Evolutionary conservation across 352 stramenopile genomes (phyloP).

Genomic region (Detonula confervacea): DNA sequence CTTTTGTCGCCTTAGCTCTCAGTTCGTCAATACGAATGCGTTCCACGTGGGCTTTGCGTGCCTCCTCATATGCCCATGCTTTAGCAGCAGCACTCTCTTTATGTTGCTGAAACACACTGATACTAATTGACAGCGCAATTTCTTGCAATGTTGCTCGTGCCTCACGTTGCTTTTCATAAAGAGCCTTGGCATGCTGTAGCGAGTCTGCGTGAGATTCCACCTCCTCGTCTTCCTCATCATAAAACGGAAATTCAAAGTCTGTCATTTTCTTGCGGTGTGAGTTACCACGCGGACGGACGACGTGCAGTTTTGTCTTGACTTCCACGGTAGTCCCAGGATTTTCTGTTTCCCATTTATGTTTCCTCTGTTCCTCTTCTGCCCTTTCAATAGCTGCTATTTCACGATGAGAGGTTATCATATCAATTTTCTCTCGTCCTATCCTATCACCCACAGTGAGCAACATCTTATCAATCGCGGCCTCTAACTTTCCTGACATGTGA

Average conservation of each 20-base stretch:
- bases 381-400: constrained; percentile 73
- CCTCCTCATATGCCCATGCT: constrained; percentile 34
- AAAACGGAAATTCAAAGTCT: constrained; percentile 83
- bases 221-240: constrained; percentile 80
- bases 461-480: constrained; percentile 78
- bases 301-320: constrained; percentile 54
- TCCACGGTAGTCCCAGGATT: constrained; percentile 40
- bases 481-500: constrained; percentile 79
- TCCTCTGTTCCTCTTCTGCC: constrained; percentile 72
- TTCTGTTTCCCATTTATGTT: constrained; percentile 70
- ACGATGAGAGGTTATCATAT: constrained; percentile 71
- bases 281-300: constrained; percentile 34
- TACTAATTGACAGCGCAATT: constrained; percentile 36
- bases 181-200: constrained; percentile 68
- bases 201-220: constrained; percentile 72
- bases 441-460: constrained; percentile 75
- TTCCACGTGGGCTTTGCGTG: constrained; percentile 26
- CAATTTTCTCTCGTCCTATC: constrained; percentile 75
- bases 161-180: constrained; percentile 72
- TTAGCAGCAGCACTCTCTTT: constrained; percentile 44
- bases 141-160: constrained; percentile 31
- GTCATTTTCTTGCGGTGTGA: constrained; percentile 50
- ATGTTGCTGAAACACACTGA: constrained; percentile 31
- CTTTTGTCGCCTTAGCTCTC: constrained; percentile 19
- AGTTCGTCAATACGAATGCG: constrained; percentile 24